phyloP scores from a whole-genome alignment of 139 green algal genomes.

The Pedinophyceae sp. region DNA sequence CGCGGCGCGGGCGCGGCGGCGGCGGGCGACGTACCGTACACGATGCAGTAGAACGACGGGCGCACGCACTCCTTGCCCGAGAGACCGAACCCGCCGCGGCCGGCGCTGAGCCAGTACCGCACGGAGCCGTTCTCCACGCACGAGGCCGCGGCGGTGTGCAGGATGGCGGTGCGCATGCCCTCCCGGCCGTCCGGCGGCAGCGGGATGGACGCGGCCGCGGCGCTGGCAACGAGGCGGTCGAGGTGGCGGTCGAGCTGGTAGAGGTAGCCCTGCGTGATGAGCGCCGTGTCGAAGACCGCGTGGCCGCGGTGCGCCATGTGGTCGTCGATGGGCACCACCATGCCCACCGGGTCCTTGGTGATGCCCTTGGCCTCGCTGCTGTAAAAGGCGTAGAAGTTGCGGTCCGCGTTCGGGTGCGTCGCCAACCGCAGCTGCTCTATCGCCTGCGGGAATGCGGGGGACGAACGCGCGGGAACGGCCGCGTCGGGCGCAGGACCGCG shows the following conservation, averaged over 20 bases:
- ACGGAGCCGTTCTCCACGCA: constrained; percentile 38
- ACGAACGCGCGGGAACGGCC: background rate
- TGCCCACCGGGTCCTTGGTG: constrained; percentile 49
- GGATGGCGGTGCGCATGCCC: constrained; percentile 38
- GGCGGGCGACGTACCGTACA: no score
- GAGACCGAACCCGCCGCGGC: constrained; percentile 45
- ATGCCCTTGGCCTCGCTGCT: constrained; percentile 63
- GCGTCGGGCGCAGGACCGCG: background rate
- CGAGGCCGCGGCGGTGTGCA: constrained; percentile 60
- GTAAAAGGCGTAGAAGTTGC: constrained; percentile 50
- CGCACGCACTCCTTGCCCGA: constrained; percentile 15
- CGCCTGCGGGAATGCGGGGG: no score
- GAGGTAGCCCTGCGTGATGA: constrained; percentile 45
- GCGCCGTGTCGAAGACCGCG: constrained; percentile 58
- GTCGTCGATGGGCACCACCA: constrained; percentile 70
- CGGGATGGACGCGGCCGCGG: constrained; percentile 30
- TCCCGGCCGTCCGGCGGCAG: constrained; percentile 20
- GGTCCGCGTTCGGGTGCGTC: background rate
- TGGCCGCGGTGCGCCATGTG: constrained; percentile 75
- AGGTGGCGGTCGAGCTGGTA: constrained; percentile 62
- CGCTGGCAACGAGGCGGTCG: constrained; percentile 27
- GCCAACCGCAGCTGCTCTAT: background rate
- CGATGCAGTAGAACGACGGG: constrained; percentile 37
- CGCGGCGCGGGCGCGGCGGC: no score
- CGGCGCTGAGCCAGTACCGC: constrained; percentile 47